Evolutionary conservation across 305 asterid genomes (phyloP).

Genomic region (Fraxinus xanthoxyloides): DNA sequence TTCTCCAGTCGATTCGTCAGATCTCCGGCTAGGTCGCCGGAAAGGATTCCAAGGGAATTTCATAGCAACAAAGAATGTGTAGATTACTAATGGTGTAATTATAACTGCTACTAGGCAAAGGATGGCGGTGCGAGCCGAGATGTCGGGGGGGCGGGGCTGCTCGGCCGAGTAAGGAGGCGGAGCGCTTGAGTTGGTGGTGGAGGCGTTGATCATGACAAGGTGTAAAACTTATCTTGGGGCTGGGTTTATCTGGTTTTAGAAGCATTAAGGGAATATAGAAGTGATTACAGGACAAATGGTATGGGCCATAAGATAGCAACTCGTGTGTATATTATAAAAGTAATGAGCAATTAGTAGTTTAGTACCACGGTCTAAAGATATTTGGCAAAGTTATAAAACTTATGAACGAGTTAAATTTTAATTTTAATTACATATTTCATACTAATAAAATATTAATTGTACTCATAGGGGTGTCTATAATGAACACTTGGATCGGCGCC

Average conservation of each 20-base stretch:
- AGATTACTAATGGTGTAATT: slow-evolving; percentile 37
- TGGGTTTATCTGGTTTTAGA: not conserved
- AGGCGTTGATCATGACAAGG: slow-evolving; percentile 23
- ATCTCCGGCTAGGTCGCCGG: slow-evolving; percentile 16
- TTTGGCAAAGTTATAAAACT: too few species aligned
- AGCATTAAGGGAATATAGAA: not conserved
- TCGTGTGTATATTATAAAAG: not conserved
- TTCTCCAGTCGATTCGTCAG: slow-evolving; percentile 9
- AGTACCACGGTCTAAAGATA: not conserved
- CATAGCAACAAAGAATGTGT: slow-evolving; percentile 40
- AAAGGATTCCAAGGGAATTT: slow-evolving; percentile 27
- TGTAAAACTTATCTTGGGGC: not conserved
- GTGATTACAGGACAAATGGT: not conserved
- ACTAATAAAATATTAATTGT: too few species aligned
- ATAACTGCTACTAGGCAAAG: slow-evolving; percentile 37
- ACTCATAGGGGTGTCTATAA: too few species aligned
- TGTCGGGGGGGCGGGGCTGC: slow-evolving; percentile 22
- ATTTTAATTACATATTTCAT: too few species aligned
- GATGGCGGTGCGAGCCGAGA: slow-evolving; percentile 33
- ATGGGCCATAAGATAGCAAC: not conserved
- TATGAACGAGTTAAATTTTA: too few species aligned
- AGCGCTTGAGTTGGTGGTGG: slow-evolving; percentile 27
- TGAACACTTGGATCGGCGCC: too few species aligned
- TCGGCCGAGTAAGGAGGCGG: slow-evolving; percentile 28
- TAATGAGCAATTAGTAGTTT: not conserved